phyloP scores from a whole-genome alignment of 2,329 filamentous ascomycete genomes.

The Ophiocordyceps australis region DNA sequence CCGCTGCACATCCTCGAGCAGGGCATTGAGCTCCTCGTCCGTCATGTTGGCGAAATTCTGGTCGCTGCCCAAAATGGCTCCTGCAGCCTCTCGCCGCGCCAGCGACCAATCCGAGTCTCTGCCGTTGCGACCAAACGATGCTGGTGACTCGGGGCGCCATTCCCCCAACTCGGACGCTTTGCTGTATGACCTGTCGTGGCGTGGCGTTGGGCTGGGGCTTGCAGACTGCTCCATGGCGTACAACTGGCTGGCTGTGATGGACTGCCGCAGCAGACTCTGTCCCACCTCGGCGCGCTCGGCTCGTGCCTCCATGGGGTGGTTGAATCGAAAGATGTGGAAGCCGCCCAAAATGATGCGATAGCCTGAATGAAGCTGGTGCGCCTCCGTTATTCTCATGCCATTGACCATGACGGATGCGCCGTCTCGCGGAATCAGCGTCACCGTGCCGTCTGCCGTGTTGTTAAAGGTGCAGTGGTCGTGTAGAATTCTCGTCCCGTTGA shows the following conservation, averaged over 20 bases:
- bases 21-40: constrained; percentile 81
- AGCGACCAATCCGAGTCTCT: constrained; percentile 90
- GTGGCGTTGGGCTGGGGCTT: constrained; percentile 30
- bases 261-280: constrained; percentile 73
- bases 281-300: constrained; percentile 73
- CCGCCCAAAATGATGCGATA: constrained; percentile 92
- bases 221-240: constrained; percentile 43
- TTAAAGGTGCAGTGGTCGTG: constrained; percentile 90
- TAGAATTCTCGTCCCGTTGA: constrained; percentile 87
- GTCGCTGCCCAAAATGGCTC: constrained; percentile 73
- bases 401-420: constrained; percentile 98
- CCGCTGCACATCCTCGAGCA: constrained; percentile 87
- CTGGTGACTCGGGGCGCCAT: constrained; percentile 64
- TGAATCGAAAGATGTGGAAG: constrained; percentile 98
- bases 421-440: constrained; percentile 78
- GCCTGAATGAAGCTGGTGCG: constrained; percentile 73
- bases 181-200: constrained; percentile 68
- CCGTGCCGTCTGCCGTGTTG: constrained; percentile 67
- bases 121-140: constrained; percentile 42
- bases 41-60: constrained; percentile 81
- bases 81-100: constrained; percentile 81
- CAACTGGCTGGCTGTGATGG: constrained; percentile 45
- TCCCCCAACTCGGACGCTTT: constrained; percentile 65
- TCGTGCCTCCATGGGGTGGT: constrained; percentile 88
- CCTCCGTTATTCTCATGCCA: constrained; percentile 71